A percentile compares a stretch with the other conserved stretches of the same genome.
These are phyloP conservation scores for Thelonectria discophora DNA, from an alignment of 2,329 filamentous ascomycete species.

Conservation along the genomic window DNA sequence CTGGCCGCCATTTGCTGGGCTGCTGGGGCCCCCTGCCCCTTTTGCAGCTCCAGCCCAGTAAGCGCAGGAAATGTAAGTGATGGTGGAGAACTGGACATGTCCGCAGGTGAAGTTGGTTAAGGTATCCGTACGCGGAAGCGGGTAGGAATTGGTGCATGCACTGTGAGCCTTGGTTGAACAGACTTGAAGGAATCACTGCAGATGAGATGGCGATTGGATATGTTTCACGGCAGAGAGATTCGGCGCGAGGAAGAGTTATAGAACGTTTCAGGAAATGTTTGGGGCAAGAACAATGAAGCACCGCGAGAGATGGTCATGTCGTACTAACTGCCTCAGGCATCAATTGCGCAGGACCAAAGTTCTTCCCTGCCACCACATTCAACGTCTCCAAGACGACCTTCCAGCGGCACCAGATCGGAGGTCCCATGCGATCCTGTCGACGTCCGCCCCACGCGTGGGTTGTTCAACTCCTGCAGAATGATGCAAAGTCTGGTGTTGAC, in stretches of 20 bases:
- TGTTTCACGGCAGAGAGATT: neutral
- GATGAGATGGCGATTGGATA: neutral
- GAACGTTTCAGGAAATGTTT: neutral
- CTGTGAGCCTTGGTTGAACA: neutral
- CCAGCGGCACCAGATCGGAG: neutral
- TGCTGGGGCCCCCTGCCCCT: conserved; percentile 19
- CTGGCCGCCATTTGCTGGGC: conserved; percentile 9
- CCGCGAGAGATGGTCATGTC: neutral
- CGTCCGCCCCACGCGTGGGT: conserved; percentile 15
- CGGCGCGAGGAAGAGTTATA: neutral
- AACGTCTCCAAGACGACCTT: neutral
- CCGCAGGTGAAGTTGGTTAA: conserved; percentile 4
- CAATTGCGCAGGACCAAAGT: conserved; percentile 11
- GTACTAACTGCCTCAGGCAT: neutral
- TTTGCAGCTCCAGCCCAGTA: conserved; percentile 13
- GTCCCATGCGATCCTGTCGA: neutral
- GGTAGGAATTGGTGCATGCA: neutral
- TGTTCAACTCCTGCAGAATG: too few species aligned
- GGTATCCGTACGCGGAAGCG: neutral
- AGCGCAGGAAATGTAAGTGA: conserved; percentile 22
- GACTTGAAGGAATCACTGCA: neutral
- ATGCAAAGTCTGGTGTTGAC: conserved; percentile 1
- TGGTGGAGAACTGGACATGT: neutral
- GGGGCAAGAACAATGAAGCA: neutral
- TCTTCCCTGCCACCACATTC: neutral